Conservation (phyloP, 2,329 filamentous ascomycete genomes). For the Tolypocladium ovalisporum region DNA sequence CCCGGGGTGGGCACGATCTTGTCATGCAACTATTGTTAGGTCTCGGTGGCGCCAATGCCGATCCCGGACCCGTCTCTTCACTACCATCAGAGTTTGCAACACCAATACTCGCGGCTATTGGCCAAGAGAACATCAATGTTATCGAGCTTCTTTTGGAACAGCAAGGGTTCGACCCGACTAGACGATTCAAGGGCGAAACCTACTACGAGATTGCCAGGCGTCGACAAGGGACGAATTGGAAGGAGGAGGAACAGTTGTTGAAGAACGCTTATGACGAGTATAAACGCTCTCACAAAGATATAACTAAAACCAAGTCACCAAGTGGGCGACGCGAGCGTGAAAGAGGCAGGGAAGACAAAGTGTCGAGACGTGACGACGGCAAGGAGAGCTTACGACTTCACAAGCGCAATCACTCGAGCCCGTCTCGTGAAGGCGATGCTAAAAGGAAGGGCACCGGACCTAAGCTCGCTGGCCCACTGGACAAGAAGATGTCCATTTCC, state of each 20-base stretch:
- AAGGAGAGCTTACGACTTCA: constrained; percentile 31
- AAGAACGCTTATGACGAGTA: constrained; percentile 64
- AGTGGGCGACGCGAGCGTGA: constrained; percentile 26
- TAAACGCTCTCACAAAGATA: constrained; percentile 39
- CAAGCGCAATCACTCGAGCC: constrained; percentile 39
- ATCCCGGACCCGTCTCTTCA: constrained; percentile 55
- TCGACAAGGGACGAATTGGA: constrained; percentile 77
- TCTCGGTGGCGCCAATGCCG: constrained; percentile 52
- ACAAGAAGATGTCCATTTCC: constrained; percentile 36
- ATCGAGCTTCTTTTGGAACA: constrained; percentile 71
- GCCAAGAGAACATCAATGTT: constrained; percentile 76
- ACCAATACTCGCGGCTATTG: constrained; percentile 89
- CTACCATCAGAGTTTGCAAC: constrained; percentile 65
- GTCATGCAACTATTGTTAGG: constrained; percentile 71
- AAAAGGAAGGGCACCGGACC: constrained; percentile 29
- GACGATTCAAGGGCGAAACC: constrained; percentile 62
- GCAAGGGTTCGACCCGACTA: constrained; percentile 70
- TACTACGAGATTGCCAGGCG: constrained; percentile 83
- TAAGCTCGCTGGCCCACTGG: constrained; percentile 33
- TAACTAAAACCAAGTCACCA: constrained; percentile 39
- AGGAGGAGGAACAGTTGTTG: constrained; percentile 73
- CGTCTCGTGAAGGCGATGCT: constrained; percentile 31
- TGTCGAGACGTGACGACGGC: constrained; percentile 29
- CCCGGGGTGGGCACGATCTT: constrained; percentile 81
- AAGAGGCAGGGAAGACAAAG: constrained; percentile 31